Percentiles rank a stretch among this genome's conserved stretches.
Evolutionary conservation across 1,284 basidiomycete species (phyloP).

Genomic region (Trametes pubescens): DNA sequence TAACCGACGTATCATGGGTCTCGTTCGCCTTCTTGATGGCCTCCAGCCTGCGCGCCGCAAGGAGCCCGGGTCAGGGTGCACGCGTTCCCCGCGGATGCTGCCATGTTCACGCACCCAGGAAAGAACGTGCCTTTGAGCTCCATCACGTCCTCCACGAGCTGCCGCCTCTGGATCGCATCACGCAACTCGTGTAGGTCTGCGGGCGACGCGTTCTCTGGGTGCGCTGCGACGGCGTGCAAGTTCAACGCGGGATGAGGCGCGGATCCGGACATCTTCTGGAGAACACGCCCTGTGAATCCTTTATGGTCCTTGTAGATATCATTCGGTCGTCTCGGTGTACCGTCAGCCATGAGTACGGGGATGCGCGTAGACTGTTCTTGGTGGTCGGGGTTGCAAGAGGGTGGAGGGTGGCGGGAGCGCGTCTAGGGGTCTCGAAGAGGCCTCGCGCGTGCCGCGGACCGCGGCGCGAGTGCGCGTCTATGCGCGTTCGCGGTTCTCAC

Average conservation of each 20-base stretch:
- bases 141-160: conserved; percentile 37
- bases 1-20: conserved; percentile 29
- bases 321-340: conserved; percentile 13
- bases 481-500: conserved; percentile 12
- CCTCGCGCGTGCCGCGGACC: neutral
- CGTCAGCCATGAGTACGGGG: conserved; percentile 1
- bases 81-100: neutral
- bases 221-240: conserved; percentile 26
- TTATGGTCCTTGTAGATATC: conserved; percentile 26
- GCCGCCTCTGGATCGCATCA: conserved; percentile 37
- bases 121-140: conserved; percentile 39
- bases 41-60: conserved; percentile 27
- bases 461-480: neutral
- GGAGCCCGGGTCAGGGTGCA: neutral
- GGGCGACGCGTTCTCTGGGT: conserved; percentile 10
- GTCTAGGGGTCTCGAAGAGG: neutral
- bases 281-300: conserved; percentile 32
- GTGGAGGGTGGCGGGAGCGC: neutral
- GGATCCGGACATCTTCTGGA: conserved; percentile 26
- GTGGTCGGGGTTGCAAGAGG: neutral
- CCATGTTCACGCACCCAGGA: conserved; percentile 36
- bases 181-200: conserved; percentile 25
- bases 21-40: conserved; percentile 32
- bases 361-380: too few relatives aligned
- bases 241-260: conserved; percentile 23